These are phyloP conservation scores for Chalciporus piperatus DNA, from an alignment of 768 basidiomycete species.

Conservation along the genomic window DNA sequence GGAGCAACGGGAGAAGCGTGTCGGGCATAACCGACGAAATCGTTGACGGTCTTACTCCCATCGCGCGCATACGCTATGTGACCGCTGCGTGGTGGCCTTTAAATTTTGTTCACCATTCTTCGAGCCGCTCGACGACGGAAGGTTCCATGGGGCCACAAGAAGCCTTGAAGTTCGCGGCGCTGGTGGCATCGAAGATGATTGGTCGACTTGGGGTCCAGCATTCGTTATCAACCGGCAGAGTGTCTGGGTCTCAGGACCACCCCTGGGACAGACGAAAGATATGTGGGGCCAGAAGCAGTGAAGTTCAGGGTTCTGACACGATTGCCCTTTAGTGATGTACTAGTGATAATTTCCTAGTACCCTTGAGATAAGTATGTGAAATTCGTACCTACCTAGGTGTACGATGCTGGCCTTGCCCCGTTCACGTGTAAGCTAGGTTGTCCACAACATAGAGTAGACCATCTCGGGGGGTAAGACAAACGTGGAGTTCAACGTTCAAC, in stretches of 20 bases:
- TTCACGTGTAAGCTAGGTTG: no score
- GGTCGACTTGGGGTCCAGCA: constrained; percentile 31
- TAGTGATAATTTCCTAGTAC: no score
- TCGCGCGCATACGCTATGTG: constrained; percentile 12
- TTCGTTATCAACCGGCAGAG: constrained; percentile 23
- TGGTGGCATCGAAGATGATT: constrained; percentile 45
- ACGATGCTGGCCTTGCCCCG: no score
- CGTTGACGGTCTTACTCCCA: constrained; percentile 13
- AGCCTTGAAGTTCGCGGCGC: constrained; percentile 50
- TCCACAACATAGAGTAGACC: no score
- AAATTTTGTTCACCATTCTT: constrained; percentile 12
- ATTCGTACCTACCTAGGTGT: no score
- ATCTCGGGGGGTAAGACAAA: no score
- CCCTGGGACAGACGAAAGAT: constrained; percentile 42
- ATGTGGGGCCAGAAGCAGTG: neutral
- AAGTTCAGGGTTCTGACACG: neutral
- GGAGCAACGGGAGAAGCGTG: constrained; percentile 14
- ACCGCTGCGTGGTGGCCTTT: constrained; percentile 7
- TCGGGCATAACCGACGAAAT: constrained; percentile 19
- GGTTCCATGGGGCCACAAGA: constrained; percentile 41
- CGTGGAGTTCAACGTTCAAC: no score
- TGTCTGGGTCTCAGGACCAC: constrained; percentile 35
- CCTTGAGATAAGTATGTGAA: no score
- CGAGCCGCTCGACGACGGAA: constrained; percentile 17
- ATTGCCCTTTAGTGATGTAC: no score